Evolutionary conservation across 495 filamentous ascomycete genomes (phyloP), one percentile per base, ranked within the genome.

Genomic region (Penicillium crystallinum): DNA sequence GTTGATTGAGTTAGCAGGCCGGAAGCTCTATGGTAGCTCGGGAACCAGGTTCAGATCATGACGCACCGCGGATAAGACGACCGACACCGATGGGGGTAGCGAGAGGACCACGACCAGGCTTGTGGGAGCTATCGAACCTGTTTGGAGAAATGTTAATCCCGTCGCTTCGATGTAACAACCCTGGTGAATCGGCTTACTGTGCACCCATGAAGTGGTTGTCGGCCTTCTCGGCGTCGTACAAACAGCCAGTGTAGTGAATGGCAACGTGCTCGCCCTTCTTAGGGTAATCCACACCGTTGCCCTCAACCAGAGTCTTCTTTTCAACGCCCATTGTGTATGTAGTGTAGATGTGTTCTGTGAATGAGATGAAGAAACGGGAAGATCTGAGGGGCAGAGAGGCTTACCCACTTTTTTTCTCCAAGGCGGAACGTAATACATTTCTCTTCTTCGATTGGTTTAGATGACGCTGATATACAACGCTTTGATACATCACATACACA

Each of bases 211-310:
- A 63, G 53, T 72, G 51, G 41, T 78, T 71, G 45, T 67, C 61
- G 8, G 68, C 42, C 66, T 80, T 73, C 49, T 59, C 65, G n/a
- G 70, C 64, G 57, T 91, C 86, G 71, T 86, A 85, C 35, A 93
- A 77, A 71, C 81, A 91, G 57, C 90, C 90, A 15, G 85, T 90
- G 75, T 93, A 95, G 68, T 87, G 84, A 58, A 95, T 91, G 59
- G 78, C 80, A 61, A 93, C 86, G n/a, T 63, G 74, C 66, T 91
- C 82, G 31, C 87, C 85, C 17, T 65, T 64, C 51, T 69, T 60
- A 38, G 89, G 88, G 61, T 68, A 75, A 36, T 78, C 62, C 17
- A 70, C 70, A 47, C 70, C 72, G 59, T 83, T 77, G 48, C 84
- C 84, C 10, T 62, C 45, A 5, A 52, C 56, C 52, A 82, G 56